A percentile compares a stretch with the other conserved stretches of the same genome.
phyloP scores from a whole-genome alignment of 768 basidiomycete species.

The Podaxis sp. region DNA sequence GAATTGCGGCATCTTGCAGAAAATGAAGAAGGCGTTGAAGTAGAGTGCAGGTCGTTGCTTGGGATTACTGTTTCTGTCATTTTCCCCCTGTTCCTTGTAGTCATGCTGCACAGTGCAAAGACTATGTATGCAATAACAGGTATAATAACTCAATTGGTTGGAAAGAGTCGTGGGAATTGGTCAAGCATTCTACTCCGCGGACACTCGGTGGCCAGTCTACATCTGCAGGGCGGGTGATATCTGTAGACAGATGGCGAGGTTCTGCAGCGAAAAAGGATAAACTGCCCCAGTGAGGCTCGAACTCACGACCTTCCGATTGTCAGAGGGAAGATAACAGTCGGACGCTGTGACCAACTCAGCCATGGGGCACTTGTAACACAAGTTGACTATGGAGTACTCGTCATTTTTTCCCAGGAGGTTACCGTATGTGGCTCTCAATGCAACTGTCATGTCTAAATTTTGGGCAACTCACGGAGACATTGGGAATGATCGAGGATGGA shows the following conservation, averaged over 20 bases:
- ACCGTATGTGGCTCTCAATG: background rate
- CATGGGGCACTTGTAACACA: constrained; percentile 47
- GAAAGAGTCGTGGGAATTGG: too few species aligned
- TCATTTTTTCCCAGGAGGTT: background rate
- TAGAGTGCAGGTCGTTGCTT: constrained; percentile 21
- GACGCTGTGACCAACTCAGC: constrained; percentile 78
- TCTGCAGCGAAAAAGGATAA: background rate
- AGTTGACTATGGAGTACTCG: background rate
- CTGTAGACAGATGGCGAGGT: too few species aligned
- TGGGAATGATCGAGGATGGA: background rate
- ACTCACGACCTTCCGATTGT: constrained; percentile 64
- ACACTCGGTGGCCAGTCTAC: too few species aligned
- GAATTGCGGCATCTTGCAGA: constrained; percentile 31
- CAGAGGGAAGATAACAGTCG: constrained; percentile 48
- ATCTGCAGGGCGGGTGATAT: too few species aligned
- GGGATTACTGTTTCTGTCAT: too few species aligned
- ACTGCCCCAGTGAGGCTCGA: constrained; percentile 64
- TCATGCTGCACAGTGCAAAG: too few species aligned
- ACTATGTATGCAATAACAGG: too few species aligned
- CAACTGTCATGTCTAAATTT: background rate
- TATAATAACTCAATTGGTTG: too few species aligned
- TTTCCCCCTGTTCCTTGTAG: too few species aligned
- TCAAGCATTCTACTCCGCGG: too few species aligned
- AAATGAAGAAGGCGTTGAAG: constrained; percentile 81
- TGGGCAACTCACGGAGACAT: background rate